These are phyloP conservation scores for Scedosporium aurantiacum DNA, from an alignment of 2,329 filamentous ascomycete species.

Conservation along the genomic window DNA sequence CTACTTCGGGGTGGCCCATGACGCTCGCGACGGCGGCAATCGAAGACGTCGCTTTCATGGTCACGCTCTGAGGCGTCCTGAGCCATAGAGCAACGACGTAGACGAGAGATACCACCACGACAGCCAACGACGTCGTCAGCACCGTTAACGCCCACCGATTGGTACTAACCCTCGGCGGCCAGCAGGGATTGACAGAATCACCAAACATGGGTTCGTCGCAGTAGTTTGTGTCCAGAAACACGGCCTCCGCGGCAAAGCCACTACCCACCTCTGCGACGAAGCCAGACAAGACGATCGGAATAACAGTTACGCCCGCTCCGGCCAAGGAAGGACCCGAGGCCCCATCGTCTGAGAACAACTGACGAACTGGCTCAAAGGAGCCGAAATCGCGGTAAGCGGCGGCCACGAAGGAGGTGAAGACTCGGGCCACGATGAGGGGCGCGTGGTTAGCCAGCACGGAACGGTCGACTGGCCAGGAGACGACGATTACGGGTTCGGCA, in stretches of 20 bases:
- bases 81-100: slow-evolving; percentile 13
- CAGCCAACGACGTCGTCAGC: slow-evolving; percentile 7
- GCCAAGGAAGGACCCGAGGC: slow-evolving; percentile 6
- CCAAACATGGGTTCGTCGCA: slow-evolving; percentile 6
- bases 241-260: slow-evolving; percentile 10
- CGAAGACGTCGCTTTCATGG: slow-evolving; percentile 12
- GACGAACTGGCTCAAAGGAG: slow-evolving; percentile 7
- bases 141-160: slow-evolving; percentile 13
- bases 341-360: slow-evolving; percentile 6
- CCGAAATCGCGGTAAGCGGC: not conserved
- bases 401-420: slow-evolving; percentile 4
- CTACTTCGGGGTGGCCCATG: slow-evolving; percentile 15
- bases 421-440: slow-evolving; percentile 7
- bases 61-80: slow-evolving; percentile 12
- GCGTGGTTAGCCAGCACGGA: slow-evolving; percentile 7
- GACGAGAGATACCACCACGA: slow-evolving; percentile 9
- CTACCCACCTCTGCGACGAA: slow-evolving; percentile 11
- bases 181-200: slow-evolving; percentile 10
- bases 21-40: slow-evolving; percentile 14
- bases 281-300: slow-evolving; percentile 5
- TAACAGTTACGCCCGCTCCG: slow-evolving; percentile 3
- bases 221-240: slow-evolving; percentile 12
- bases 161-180: slow-evolving; percentile 10
- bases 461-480: slow-evolving; percentile 1
- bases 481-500: slow-evolving; percentile 2